Percentiles rank a stretch among this genome's conserved stretches.
These are phyloP conservation scores for Saraca asoca DNA, from an alignment of 331 rosid species.

Conservation along the genomic window DNA sequence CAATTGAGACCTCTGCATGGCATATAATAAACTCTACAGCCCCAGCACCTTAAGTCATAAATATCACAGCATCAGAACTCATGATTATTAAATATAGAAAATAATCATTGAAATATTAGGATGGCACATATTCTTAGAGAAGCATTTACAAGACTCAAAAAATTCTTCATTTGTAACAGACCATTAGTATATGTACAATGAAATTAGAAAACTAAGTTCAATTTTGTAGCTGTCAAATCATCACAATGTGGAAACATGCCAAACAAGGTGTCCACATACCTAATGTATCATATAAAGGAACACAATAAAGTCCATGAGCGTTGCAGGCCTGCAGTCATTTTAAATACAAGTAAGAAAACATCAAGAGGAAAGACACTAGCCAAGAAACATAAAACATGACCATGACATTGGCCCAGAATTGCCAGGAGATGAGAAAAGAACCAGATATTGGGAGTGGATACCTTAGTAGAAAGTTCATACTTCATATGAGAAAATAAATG, in stretches of 20 bases:
- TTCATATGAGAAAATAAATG: conserved; percentile 19
- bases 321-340: conserved; percentile 83
- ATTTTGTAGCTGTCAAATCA: conserved; percentile 15
- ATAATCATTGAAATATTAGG: conserved; percentile 16
- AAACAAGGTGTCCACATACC: conserved; percentile 58
- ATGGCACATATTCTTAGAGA: not conserved
- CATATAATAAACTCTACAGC: conserved; percentile 86
- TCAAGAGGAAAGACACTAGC: not conserved
- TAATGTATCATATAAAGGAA: conserved; percentile 91
- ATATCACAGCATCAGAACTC: conserved; percentile 32
- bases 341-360: conserved; percentile 31
- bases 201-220: conserved; percentile 13
- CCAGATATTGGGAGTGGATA: conserved; percentile 5
- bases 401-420: conserved; percentile 6
- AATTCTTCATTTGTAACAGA: conserved; percentile 24
- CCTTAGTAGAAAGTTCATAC: not conserved
- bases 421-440: too few species aligned
- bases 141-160: not conserved
- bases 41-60: conserved; percentile 66
- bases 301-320: conserved; percentile 94
- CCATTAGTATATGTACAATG: conserved; percentile 13
- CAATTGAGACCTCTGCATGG: conserved; percentile 81
- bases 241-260: conserved; percentile 17
- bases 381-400: not conserved
- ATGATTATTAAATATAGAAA: conserved; percentile 8